Conservation (phyloP, 495 filamentous ascomycete genomes). For the Hypoxylon fuscum region DNA sequence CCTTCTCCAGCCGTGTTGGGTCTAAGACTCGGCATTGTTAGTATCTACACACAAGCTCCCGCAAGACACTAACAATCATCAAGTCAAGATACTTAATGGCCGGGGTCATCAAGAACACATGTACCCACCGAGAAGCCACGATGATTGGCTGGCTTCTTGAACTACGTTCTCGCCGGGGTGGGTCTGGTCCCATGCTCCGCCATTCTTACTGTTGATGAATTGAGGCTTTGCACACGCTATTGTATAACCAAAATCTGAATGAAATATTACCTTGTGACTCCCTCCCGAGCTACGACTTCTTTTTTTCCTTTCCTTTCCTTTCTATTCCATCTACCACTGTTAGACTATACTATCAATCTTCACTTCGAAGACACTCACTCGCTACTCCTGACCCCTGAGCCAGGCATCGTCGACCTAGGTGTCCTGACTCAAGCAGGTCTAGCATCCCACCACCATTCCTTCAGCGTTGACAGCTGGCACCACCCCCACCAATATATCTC, state of each 20-base stretch:
- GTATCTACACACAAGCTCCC: neutral
- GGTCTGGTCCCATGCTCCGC: slow-evolving; percentile 42
- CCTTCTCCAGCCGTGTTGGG: slow-evolving; percentile 9
- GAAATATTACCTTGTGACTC: slow-evolving; percentile 64
- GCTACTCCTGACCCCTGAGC: slow-evolving; percentile 31
- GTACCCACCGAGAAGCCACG: neutral
- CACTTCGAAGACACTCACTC: slow-evolving; percentile 33
- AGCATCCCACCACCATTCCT: neutral
- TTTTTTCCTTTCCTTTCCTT: slow-evolving; percentile 41
- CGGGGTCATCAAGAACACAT: neutral
- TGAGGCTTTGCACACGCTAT: slow-evolving; percentile 42
- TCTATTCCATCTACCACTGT: slow-evolving; percentile 29
- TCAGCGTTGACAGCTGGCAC: slow-evolving; percentile 11
- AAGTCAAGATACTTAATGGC: slow-evolving; percentile 12
- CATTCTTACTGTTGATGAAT: slow-evolving; percentile 33
- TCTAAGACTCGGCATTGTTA: slow-evolving; percentile 16
- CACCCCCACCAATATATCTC: neutral
- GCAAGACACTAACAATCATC: slow-evolving; percentile 19
- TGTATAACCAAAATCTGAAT: slow-evolving; percentile 42
- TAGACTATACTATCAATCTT: slow-evolving; percentile 13
- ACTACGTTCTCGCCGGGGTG: slow-evolving; percentile 36
- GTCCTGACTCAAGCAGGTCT: slow-evolving; percentile 24
- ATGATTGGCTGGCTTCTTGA: slow-evolving; percentile 21
- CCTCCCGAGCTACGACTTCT: slow-evolving; percentile 45
- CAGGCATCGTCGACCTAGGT: slow-evolving; percentile 32